Conservation (phyloP, 1,139 yeast genomes). For the Saccharomycopsis phalli region DNA sequence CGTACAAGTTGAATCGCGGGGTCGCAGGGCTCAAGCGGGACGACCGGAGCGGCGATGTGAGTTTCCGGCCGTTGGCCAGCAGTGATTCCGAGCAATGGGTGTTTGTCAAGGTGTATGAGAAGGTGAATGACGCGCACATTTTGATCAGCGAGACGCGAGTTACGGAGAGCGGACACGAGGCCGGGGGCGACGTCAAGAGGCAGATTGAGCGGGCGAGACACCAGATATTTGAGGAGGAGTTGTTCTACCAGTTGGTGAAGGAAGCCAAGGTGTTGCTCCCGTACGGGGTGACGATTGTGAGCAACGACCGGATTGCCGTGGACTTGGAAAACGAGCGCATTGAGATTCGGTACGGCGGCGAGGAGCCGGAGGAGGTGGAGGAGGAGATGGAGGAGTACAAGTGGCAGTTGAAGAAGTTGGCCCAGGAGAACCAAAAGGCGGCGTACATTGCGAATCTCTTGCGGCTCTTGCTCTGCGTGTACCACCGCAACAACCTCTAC, state of each 20-base stretch:
- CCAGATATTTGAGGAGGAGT: conserved; percentile 77
- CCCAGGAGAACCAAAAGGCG: conserved; percentile 32
- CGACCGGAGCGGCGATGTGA: conserved; percentile 24
- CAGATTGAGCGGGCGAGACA: conserved; percentile 55
- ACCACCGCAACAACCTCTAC: conserved; percentile 45
- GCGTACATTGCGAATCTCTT: conserved; percentile 45
- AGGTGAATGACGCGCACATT: conserved; percentile 40
- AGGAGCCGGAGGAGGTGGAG: conserved; percentile 1
- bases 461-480: conserved; percentile 53
- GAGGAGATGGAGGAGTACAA: too few species aligned
- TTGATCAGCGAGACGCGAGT: conserved; percentile 29
- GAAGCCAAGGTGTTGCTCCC: conserved; percentile 72
- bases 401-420: conserved; percentile 1
- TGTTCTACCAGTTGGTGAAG: conserved; percentile 54
- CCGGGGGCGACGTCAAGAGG: conserved; percentile 34
- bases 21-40: conserved; percentile 50
- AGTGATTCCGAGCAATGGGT: conserved; percentile 36
- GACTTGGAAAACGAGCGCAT: conserved; percentile 56
- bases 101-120: conserved; percentile 45
- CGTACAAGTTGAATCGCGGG: conserved; percentile 59
- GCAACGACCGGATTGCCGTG: conserved; percentile 53
- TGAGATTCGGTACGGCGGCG: conserved; percentile 48
- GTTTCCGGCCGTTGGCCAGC: conserved; percentile 28
- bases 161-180: conserved; percentile 27
- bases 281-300: conserved; percentile 59